These are phyloP conservation scores for Agaricales sp. DNA, from an alignment of 1,284 basidiomycete genomes.

Conservation along the genomic window DNA sequence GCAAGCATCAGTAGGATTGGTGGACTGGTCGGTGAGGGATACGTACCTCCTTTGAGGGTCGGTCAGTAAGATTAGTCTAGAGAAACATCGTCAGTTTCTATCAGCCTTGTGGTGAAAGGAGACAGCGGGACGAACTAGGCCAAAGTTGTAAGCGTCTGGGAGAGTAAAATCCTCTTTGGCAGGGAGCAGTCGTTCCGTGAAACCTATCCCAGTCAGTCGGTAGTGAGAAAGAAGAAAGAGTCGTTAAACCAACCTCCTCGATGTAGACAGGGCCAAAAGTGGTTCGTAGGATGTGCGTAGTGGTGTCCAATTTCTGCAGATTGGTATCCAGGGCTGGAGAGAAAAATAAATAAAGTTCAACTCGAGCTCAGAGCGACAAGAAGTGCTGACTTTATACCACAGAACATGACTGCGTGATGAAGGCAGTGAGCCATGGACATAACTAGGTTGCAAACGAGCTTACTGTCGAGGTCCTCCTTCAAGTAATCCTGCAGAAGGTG, in stretches of 20 bases:
- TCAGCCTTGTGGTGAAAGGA: too few relatives aligned
- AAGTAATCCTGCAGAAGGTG: conserved; percentile 31
- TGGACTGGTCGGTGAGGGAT: not conserved
- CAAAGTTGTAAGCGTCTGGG: conserved; percentile 35
- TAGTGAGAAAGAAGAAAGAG: conserved; percentile 1
- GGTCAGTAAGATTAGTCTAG: conserved; percentile 51
- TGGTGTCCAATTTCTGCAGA: conserved; percentile 60
- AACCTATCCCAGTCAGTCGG: conserved; percentile 23
- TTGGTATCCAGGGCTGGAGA: conserved; percentile 40
- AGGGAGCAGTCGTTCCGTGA: conserved; percentile 35
- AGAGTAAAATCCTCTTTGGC: conserved; percentile 36
- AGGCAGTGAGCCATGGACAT: conserved; percentile 3
- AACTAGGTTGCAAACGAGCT: conserved; percentile 1
- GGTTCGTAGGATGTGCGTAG: conserved; percentile 63
- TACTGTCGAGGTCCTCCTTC: conserved; percentile 32
- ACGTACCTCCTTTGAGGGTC: conserved; percentile 44
- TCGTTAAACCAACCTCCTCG: conserved; percentile 29
- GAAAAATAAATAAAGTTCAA: too few relatives aligned
- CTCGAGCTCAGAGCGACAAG: too few relatives aligned
- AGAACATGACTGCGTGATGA: conserved; percentile 41
- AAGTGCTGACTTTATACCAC: conserved; percentile 49
- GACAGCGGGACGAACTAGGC: conserved; percentile 27
- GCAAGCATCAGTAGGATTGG: not conserved
- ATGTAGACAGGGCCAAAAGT: conserved; percentile 53
- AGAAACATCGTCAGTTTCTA: not conserved